These are phyloP conservation scores for Cladosporium sp. DNA, from an alignment of 2,329 filamentous ascomycete genomes.

Conservation along the genomic window DNA sequence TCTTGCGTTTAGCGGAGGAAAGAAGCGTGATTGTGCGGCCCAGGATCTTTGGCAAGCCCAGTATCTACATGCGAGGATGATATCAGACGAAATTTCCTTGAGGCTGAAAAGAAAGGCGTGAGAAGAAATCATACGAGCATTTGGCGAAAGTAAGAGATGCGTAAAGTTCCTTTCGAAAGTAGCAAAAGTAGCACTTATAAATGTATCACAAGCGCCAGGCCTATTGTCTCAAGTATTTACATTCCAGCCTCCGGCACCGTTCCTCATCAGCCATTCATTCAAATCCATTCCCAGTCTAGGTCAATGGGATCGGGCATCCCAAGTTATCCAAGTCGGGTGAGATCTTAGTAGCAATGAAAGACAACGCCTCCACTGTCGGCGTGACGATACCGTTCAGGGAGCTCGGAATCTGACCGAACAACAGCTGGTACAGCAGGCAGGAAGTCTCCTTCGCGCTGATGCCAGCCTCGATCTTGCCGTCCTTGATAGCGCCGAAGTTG, in stretches of 20 bases:
- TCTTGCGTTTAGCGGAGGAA: too few relatives aligned
- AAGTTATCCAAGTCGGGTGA: constrained; percentile 28
- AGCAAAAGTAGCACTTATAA: too few relatives aligned
- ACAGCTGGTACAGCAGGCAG: constrained; percentile 42
- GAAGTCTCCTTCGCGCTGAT: constrained; percentile 24
- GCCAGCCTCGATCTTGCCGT: constrained; percentile 31
- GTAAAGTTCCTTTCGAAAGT: too few relatives aligned
- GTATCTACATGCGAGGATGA: too few relatives aligned
- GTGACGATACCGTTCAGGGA: constrained; percentile 33
- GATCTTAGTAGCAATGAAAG: constrained; percentile 29
- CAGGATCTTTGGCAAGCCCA: too few relatives aligned
- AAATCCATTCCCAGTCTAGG: neutral
- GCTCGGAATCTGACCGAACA: constrained; percentile 33
- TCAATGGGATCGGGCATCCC: constrained; percentile 32
- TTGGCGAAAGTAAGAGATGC: too few relatives aligned
- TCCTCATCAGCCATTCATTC: constrained; percentile 7
- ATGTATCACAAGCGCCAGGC: too few relatives aligned
- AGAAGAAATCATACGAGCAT: too few relatives aligned
- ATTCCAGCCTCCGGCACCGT: neutral
- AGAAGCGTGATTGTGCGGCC: too few relatives aligned
- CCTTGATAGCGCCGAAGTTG: constrained; percentile 34
- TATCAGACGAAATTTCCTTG: too few relatives aligned
- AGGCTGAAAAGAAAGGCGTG: too few relatives aligned
- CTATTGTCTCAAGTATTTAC: too few relatives aligned
- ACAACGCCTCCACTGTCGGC: constrained; percentile 31